These are phyloP conservation scores for Zygosaccharomyces siamensis DNA, from an alignment of 805 yeast species.

Conservation along the genomic window DNA sequence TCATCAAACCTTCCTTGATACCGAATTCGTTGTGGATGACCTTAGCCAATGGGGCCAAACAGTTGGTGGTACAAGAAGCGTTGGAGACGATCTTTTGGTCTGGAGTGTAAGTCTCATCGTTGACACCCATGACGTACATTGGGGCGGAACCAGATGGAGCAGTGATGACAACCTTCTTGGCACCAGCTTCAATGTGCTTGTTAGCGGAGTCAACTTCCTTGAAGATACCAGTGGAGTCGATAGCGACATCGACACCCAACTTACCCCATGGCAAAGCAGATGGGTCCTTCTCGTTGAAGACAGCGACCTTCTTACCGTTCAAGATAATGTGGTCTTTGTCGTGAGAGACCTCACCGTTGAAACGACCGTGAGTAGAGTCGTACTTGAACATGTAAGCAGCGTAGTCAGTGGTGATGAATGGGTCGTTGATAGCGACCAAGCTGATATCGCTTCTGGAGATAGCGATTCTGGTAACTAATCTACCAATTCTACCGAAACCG, in stretches of 20 bases:
- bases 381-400: slow-evolving; percentile 74
- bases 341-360: slow-evolving; percentile 52
- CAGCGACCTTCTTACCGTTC: slow-evolving; percentile 47
- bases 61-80: slow-evolving; percentile 72
- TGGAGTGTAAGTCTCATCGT: slow-evolving; percentile 53
- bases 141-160: slow-evolving; percentile 71
- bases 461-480: slow-evolving; percentile 62
- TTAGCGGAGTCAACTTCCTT: slow-evolving; percentile 60
- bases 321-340: slow-evolving; percentile 49
- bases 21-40: slow-evolving; percentile 61
- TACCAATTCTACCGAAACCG: slow-evolving; percentile 73
- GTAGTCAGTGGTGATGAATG: slow-evolving; percentile 62
- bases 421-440: slow-evolving; percentile 66
- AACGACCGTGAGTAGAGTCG: slow-evolving; percentile 67
- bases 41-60: slow-evolving; percentile 71
- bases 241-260: slow-evolving; percentile 55
- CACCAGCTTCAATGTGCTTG: slow-evolving; percentile 68
- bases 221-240: slow-evolving; percentile 72
- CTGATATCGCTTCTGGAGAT: slow-evolving; percentile 47
- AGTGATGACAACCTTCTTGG: slow-evolving; percentile 67
- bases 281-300: slow-evolving; percentile 65
- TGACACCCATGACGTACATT: slow-evolving; percentile 70
- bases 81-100: slow-evolving; percentile 59
- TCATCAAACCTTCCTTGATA: slow-evolving; percentile 70
- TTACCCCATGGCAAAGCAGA: slow-evolving; percentile 65